Percentiles rank a stretch among this genome's conserved stretches.
These are phyloP conservation scores for Trichoderma afroharzianum DNA, from an alignment of 2,329 filamentous ascomycete species.

Conservation along the genomic window DNA sequence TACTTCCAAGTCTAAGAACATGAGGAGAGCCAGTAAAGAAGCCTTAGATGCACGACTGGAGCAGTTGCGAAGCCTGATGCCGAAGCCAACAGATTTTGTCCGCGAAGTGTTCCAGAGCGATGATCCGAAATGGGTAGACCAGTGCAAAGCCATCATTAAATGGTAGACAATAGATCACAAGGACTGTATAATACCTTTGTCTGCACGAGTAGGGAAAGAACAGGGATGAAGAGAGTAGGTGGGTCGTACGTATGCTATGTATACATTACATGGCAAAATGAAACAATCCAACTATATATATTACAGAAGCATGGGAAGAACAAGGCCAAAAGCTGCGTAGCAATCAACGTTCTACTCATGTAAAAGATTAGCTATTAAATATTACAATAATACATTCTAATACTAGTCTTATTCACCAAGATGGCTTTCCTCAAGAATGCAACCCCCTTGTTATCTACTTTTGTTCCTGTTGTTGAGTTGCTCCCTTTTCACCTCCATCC, in stretches of 20 bases:
- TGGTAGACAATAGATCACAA: background rate
- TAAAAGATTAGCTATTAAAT: background rate
- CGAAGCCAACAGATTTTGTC: background rate
- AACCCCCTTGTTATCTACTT: background rate
- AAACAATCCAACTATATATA: too few relatives aligned
- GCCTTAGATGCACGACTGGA: background rate
- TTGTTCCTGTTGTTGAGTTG: background rate
- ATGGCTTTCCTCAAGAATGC: too few relatives aligned
- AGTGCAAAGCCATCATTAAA: background rate
- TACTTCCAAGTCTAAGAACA: background rate
- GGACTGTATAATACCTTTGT: background rate
- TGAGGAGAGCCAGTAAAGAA: background rate
- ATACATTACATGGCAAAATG: too few relatives aligned
- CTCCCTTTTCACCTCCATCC: conserved; percentile 4
- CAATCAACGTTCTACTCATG: background rate
- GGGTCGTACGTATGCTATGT: background rate
- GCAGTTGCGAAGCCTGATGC: background rate
- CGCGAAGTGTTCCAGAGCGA: background rate
- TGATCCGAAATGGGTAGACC: background rate
- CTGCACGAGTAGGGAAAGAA: background rate
- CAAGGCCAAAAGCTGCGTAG: background rate
- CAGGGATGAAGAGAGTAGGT: background rate
- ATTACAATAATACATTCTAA: background rate
- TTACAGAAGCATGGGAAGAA: background rate
- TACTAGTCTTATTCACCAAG: background rate